Evolutionary conservation across 176 grass and related monocot genomes (phyloP).

Genomic region (Zizania latifolia): DNA sequence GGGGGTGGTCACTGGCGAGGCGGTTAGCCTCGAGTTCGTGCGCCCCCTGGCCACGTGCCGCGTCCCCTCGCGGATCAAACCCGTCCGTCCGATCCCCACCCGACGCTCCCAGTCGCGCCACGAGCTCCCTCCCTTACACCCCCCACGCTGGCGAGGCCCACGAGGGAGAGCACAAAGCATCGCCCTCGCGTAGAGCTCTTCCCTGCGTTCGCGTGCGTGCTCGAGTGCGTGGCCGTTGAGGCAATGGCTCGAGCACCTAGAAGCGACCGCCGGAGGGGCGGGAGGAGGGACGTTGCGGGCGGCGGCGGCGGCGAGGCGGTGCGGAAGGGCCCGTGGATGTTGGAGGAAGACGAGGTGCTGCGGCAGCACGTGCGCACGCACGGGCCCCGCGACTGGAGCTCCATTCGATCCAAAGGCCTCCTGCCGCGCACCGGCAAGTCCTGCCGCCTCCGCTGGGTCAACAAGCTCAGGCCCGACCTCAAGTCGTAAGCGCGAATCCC

Average conservation of each 20-base stretch:
- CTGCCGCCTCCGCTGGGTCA: slow-evolving; percentile 91
- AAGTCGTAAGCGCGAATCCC: slow-evolving; percentile 41
- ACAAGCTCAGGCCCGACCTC: slow-evolving; percentile 78
- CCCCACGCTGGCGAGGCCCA: neutral
- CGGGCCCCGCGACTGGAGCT: slow-evolving; percentile 76
- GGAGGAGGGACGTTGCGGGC: neutral
- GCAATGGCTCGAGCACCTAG: slow-evolving; percentile 39
- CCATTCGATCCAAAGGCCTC: slow-evolving; percentile 78
- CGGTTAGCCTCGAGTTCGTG: slow-evolving; percentile 24
- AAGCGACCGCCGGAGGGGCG: neutral
- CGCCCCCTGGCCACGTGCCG: neutral
- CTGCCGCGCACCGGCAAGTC: slow-evolving; percentile 89
- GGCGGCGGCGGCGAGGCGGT: slow-evolving; percentile 3
- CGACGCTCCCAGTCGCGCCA: neutral
- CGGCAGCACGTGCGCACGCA: slow-evolving; percentile 58
- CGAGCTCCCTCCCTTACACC: neutral
- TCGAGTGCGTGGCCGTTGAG: neutral
- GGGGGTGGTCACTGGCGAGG: neutral
- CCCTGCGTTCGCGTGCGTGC: neutral
- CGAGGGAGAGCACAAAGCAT: neutral
- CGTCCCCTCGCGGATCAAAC: neutral
- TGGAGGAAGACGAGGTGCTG: slow-evolving; percentile 67
- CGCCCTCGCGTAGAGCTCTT: neutral
- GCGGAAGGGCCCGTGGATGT: slow-evolving; percentile 61
- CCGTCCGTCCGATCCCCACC: slow-evolving; percentile 5